These are phyloP conservation scores for Schwanniomyces vanrijiae DNA, from an alignment of 805 yeast genomes.

Conservation along the genomic window DNA sequence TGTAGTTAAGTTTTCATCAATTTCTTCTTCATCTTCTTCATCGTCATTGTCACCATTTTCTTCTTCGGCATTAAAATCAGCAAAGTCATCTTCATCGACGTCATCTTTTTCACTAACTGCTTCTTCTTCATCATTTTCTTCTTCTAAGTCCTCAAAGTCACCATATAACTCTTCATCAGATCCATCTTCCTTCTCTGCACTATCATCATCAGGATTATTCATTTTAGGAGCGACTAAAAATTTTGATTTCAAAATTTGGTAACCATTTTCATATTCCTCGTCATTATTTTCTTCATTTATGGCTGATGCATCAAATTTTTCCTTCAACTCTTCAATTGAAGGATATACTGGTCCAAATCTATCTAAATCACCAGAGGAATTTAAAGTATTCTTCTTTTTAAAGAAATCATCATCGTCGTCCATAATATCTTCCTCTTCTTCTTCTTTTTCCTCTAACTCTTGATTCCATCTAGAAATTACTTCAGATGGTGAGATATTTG, in stretches of 20 bases:
- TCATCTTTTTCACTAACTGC: slow-evolving; percentile 25
- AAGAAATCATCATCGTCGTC: slow-evolving; percentile 59
- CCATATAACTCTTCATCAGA: slow-evolving; percentile 53
- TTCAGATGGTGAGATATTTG: slow-evolving; percentile 71
- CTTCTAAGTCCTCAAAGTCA: slow-evolving; percentile 56
- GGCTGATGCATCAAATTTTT: slow-evolving; percentile 43
- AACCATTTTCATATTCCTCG: slow-evolving; percentile 42
- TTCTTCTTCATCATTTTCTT: slow-evolving; percentile 21
- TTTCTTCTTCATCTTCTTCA: slow-evolving; percentile 27
- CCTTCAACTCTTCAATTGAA: slow-evolving; percentile 41
- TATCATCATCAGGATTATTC: slow-evolving; percentile 26
- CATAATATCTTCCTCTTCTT: slow-evolving; percentile 39
- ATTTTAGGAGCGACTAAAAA: slow-evolving; percentile 55
- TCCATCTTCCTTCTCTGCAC: slow-evolving; percentile 20
- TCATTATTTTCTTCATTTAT: slow-evolving; percentile 24
- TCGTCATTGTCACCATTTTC: slow-evolving; percentile 42
- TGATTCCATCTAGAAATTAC: slow-evolving; percentile 71
- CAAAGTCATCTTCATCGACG: slow-evolving; percentile 47
- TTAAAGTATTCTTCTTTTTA: slow-evolving; percentile 41
- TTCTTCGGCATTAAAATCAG: slow-evolving; percentile 54
- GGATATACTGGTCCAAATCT: slow-evolving; percentile 36
- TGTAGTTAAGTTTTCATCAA: slow-evolving; percentile 49
- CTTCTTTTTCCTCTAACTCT: slow-evolving; percentile 41
- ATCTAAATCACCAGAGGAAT: slow-evolving; percentile 35
- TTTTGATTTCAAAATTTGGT: slow-evolving; percentile 43